Conservation (phyloP, 2,329 filamentous ascomycete genomes). For the Grosmannia huntii region DNA sequence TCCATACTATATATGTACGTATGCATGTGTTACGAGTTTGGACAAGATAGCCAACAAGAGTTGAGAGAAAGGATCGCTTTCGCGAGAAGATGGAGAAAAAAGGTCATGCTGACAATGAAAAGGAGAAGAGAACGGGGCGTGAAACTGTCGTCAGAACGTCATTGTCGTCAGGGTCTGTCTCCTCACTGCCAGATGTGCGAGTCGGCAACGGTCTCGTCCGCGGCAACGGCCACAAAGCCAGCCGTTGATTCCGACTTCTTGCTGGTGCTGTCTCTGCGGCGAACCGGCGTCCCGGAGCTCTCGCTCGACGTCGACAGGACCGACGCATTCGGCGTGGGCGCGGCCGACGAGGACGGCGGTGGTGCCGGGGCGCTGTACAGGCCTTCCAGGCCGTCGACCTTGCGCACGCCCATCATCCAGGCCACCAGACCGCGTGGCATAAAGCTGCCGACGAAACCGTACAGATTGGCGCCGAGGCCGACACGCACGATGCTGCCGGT, state of each 20-base stretch:
- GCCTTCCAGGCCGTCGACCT: slow-evolving; percentile 41
- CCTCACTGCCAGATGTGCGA: slow-evolving; percentile 32
- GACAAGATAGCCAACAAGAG: background rate
- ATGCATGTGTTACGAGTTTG: background rate
- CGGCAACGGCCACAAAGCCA: slow-evolving; percentile 38
- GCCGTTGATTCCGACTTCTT: slow-evolving; percentile 13
- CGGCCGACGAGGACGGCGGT: slow-evolving; percentile 17
- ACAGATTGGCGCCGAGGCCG: slow-evolving; percentile 71
- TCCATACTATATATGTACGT: background rate
- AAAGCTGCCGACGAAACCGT: slow-evolving; percentile 75
- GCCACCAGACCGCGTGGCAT: slow-evolving; percentile 66
- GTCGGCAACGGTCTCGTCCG: slow-evolving; percentile 25
- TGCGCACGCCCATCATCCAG: slow-evolving; percentile 81
- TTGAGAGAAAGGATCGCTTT: background rate
- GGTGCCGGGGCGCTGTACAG: slow-evolving; percentile 34
- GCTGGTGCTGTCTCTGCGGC: slow-evolving; percentile 5
- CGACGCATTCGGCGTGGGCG: background rate
- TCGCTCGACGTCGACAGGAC: slow-evolving; percentile 1
- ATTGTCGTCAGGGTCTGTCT: background rate
- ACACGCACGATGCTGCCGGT: slow-evolving; percentile 57
- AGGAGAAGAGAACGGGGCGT: background rate
- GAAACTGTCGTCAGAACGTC: background rate
- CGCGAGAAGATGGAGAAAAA: background rate
- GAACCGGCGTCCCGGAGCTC: slow-evolving; percentile 3
- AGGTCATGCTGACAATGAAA: background rate